A percentile compares a stretch with the other conserved stretches of the same genome.
Conservation (phyloP, 805 yeast species). For the Starmerella bombi region DNA sequence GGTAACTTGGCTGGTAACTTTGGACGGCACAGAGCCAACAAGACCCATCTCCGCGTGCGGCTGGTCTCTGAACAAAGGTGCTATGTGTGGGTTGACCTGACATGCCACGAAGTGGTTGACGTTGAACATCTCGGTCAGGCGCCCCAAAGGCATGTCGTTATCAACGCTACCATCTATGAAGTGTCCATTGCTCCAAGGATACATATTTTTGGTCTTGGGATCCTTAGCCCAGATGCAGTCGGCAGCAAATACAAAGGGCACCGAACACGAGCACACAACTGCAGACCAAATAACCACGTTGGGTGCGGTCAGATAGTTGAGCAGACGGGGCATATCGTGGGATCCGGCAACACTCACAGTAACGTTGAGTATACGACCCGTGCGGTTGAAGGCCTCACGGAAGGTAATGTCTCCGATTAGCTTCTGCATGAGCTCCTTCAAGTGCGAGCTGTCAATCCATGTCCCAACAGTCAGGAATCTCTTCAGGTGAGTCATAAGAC, state of each 20-base stretch:
- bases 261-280: constrained; percentile 80
- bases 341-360: constrained; percentile 86
- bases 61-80: constrained; percentile 46
- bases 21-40: neutral
- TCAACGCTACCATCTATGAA: constrained; percentile 96
- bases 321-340: constrained; percentile 78
- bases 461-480: constrained; percentile 73
- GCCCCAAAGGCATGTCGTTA: constrained; percentile 79
- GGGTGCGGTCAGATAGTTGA: constrained; percentile 88
- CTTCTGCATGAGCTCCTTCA: constrained; percentile 59
- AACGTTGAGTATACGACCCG: constrained; percentile 83
- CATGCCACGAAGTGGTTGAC: constrained; percentile 96
- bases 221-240: constrained; percentile 75
- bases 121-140: constrained; percentile 91
- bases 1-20: neutral
- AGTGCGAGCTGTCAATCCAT: constrained; percentile 65
- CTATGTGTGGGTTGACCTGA: constrained; percentile 93
- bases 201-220: constrained; percentile 52
- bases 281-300: constrained; percentile 86
- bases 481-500: constrained; percentile 39
- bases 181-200: constrained; percentile 71
- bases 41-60: too few relatives aligned
- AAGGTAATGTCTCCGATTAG: constrained; percentile 85
- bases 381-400: constrained; percentile 85
- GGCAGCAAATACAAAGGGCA: constrained; percentile 85